phyloP scores from a whole-genome alignment of 2,329 filamentous ascomycete genomes.

The Claviceps citrina region DNA sequence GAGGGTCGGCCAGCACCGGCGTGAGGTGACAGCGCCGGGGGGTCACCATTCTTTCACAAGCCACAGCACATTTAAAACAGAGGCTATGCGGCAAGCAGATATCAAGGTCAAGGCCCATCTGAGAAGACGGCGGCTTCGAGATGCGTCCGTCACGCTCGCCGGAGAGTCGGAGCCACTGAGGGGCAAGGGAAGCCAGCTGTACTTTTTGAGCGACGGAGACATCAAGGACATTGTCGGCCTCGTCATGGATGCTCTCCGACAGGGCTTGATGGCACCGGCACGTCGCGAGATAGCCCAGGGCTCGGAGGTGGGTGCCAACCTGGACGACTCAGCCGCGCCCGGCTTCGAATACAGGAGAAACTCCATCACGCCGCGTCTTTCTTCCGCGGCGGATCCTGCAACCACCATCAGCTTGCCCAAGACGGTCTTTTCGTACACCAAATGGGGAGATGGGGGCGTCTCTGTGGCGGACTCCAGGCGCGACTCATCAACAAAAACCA shows the following conservation, averaged over 20 bases:
- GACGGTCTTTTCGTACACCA: constrained; percentile 15
- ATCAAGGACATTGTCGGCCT: constrained; percentile 6
- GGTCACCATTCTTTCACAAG: not conserved
- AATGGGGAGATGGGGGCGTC: not conserved
- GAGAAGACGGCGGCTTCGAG: not conserved
- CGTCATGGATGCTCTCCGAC: constrained; percentile 3
- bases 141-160: not conserved
- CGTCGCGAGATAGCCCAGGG: not conserved
- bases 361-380: constrained; percentile 13
- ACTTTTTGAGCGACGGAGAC: constrained; percentile 8
- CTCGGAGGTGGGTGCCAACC: not conserved
- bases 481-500: constrained; percentile 12
- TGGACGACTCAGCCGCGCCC: constrained; percentile 4
- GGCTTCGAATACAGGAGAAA: constrained; percentile 10
- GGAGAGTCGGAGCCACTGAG: not conserved
- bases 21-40: not conserved
- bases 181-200: constrained; percentile 3
- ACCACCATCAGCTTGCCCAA: constrained; percentile 20
- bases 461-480: not conserved
- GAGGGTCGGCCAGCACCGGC: not conserved
- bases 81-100: constrained; percentile 2
- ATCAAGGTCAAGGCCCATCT: constrained; percentile 3
- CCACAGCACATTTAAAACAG: not conserved
- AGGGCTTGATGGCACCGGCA: not conserved
- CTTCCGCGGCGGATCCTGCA: constrained; percentile 15